Evolutionary conservation across 164 flowering plant genomes (phyloP).

Genomic region (Tinospora cordifolia): DNA sequence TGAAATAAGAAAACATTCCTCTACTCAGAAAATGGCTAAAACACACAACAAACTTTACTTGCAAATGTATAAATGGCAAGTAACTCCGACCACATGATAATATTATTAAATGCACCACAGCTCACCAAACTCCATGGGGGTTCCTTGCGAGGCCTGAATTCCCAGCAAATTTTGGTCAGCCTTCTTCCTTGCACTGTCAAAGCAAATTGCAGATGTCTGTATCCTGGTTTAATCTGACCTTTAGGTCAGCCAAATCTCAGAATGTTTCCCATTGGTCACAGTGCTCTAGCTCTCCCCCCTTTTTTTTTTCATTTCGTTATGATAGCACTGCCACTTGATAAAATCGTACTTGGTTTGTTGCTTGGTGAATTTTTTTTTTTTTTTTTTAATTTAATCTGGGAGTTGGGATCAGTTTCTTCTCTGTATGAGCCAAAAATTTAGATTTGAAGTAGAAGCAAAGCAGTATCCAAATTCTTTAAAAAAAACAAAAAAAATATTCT

Average conservation of each 20-base stretch:
- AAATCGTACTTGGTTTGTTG: too few species aligned
- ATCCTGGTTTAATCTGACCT: neutral
- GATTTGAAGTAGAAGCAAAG: too few species aligned
- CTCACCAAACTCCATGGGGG: neutral
- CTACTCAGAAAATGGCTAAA: neutral
- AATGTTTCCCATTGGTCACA: neutral
- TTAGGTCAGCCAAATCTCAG: neutral
- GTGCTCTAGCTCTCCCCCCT: neutral
- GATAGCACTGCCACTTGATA: too few species aligned
- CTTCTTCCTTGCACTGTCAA: neutral
- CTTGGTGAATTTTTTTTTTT: too few species aligned
- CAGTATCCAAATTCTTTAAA: too few species aligned
- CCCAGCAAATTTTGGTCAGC: neutral
- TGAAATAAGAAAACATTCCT: neutral
- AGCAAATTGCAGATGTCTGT: neutral
- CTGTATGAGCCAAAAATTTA: too few species aligned
- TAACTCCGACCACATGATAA: neutral
- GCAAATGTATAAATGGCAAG: neutral
- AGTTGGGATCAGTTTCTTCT: too few species aligned
- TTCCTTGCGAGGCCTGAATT: neutral
- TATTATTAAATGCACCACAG: neutral
- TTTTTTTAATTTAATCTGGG: too few species aligned
- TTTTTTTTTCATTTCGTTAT: neutral
- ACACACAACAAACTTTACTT: neutral
- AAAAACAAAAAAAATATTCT: too few species aligned